Evolutionary conservation across 139 green algal species (phyloP).

Genomic region (Coelastrella sp.): DNA sequence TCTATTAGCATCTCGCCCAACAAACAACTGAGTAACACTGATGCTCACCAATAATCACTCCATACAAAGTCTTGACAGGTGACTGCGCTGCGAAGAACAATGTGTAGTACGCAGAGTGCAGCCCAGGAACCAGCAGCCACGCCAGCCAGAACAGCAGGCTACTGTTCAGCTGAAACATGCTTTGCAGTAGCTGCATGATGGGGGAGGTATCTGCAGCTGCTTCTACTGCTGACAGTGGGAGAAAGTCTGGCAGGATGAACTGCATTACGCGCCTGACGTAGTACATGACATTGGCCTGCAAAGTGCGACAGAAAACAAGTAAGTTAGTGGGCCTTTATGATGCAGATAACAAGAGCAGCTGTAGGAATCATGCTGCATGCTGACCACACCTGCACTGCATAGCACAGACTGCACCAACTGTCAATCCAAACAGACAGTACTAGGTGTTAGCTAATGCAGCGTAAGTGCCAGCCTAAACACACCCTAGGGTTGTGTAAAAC

Average conservation of each 20-base stretch:
- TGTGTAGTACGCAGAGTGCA: conserved; percentile 20
- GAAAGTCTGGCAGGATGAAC: not conserved
- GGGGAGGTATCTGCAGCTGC: conserved; percentile 3
- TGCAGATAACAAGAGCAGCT: not conserved
- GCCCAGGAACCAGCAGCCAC: conserved; percentile 18
- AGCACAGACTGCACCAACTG: not conserved
- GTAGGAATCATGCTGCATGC: not conserved
- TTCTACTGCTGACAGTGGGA: not conserved
- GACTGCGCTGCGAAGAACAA: not conserved
- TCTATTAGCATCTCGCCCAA: too few relatives aligned
- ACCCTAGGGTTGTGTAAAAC: too few relatives aligned
- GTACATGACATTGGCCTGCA: conserved; percentile 12
- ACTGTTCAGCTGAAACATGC: not conserved
- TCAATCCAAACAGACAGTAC: not conserved
- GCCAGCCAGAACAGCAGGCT: conserved; percentile 26
- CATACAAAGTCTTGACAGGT: conserved; percentile 15
- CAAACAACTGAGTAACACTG: too few relatives aligned
- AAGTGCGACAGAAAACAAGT: too few relatives aligned
- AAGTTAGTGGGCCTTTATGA: not conserved
- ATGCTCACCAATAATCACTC: conserved; percentile 7
- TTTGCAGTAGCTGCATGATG: not conserved
- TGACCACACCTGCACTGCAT: not conserved
- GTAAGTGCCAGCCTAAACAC: too few relatives aligned
- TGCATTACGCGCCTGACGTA: not conserved
- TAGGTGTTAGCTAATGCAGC: too few relatives aligned